phyloP scores from a whole-genome alignment of 108 stramenopile species.

The Skeletonema marinoi region DNA sequence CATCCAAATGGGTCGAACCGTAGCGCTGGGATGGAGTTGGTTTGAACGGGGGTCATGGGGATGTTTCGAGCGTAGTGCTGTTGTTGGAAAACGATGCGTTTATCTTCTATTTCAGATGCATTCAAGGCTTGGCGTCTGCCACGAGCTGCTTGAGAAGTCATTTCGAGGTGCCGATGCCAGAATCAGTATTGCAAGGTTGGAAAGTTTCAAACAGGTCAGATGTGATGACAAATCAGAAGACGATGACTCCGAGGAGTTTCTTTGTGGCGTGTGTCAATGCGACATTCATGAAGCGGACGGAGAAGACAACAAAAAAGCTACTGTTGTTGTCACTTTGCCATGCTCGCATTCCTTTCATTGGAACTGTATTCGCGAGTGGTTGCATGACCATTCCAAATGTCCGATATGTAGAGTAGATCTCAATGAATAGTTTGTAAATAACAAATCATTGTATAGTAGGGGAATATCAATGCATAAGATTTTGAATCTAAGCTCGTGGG shows the following conservation, averaged over 20 bases:
- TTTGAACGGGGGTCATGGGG: constrained; percentile 48
- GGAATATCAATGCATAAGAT: background rate
- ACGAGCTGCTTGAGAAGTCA: constrained; percentile 39
- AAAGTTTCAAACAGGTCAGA: constrained; percentile 15
- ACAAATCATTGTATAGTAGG: background rate
- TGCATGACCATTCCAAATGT: constrained; percentile 43
- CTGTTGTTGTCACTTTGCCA: constrained; percentile 28
- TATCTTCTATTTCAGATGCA: constrained; percentile 46
- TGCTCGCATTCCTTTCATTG: constrained; percentile 45
- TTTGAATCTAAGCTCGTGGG: background rate
- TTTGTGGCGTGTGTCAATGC: constrained; percentile 45
- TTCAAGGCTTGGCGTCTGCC: constrained; percentile 39
- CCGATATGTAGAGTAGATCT: constrained; percentile 43
- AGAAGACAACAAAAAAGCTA: constrained; percentile 6
- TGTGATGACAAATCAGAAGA: constrained; percentile 4
- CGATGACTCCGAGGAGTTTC: constrained; percentile 6
- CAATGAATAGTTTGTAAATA: constrained; percentile 12
- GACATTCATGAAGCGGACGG: constrained; percentile 25
- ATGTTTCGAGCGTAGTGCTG: constrained; percentile 42
- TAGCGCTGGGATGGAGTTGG: constrained; percentile 50
- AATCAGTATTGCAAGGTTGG: constrained; percentile 24
- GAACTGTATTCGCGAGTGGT: constrained; percentile 42
- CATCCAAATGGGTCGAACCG: constrained; percentile 48
- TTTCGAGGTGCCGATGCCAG: constrained; percentile 40
- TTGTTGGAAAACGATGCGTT: constrained; percentile 43